Evolutionary conservation across 129 eudicot genomes (phyloP), one percentile per base, ranked within the genome.

Genomic region (Solidago caesia): DNA sequence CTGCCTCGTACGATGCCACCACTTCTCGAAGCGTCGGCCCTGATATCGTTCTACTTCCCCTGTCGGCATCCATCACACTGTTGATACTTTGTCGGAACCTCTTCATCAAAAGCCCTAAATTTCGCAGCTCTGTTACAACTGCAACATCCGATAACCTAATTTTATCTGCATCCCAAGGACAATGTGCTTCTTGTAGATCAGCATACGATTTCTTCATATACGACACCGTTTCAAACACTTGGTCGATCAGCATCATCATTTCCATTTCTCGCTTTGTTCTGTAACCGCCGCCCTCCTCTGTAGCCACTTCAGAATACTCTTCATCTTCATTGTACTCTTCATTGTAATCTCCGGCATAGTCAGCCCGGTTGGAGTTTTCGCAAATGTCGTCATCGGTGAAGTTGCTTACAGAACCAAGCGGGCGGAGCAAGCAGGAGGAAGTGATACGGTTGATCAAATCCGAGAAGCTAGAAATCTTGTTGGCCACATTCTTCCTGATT

Each of bases 1-100:
- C 90, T 29, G 90, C 87, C 84, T 92, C 98, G 43, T 92, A 92
- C 68, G 98, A 96, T 67, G 98, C 87, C 78, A 89, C 92, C 87
- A 80, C 89, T 63, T 89, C 98, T 78, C 87, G 68, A 67, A 90
- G 57, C 62, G 85, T 70, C 67, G 86, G 87, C 56, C 65, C 82
- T 70, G 85, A 83, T 72, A 76, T 47, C 68, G 73, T 78, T 78
- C 81, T 48, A 46, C 64, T 16, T 65, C 83, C 68, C 57, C 83
- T 21, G 21, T 21, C 21, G 21, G 21, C 55, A 41, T 71, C 71
- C 80, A 27, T 51, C 78, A 78, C 73, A 3, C 78, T 5, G 59
- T 33, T 74, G 39, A 55, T 43, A n/a, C 79, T 85, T 85, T 87
- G 77, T 82, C 85, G 64, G 77, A 85, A 89, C 71, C 89, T 92